Conservation (phyloP, 805 yeast species). For the Metschnikowia gelsemii region DNA sequence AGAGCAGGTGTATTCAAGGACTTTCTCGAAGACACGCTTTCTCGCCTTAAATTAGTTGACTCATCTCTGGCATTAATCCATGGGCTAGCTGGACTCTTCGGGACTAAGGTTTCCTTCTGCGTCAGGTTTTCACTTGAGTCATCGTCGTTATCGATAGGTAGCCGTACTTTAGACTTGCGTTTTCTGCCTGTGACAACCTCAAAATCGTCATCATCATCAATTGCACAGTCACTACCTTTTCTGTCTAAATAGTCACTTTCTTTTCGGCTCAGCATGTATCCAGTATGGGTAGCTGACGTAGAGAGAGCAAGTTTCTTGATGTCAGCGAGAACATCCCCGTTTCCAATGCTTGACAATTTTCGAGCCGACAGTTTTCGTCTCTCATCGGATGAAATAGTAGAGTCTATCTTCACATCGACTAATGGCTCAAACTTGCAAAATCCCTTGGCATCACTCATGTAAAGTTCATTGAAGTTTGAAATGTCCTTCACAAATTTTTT, state of each 20-base stretch:
- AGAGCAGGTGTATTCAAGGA: conserved; percentile 1
- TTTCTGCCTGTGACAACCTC: conserved; percentile 28
- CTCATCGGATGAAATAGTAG: conserved; percentile 12
- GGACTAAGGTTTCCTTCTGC: not conserved
- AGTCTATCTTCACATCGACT: conserved; percentile 31
- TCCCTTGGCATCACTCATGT: conserved; percentile 37
- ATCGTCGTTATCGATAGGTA: not conserved
- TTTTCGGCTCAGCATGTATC: not conserved
- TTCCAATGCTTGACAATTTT: conserved; percentile 25
- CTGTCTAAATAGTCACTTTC: not conserved
- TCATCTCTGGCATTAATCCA: not conserved
- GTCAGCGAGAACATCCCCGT: conserved; percentile 23
- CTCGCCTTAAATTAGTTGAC: not conserved
- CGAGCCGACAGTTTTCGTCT: conserved; percentile 25
- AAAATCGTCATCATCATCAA: conserved; percentile 27
- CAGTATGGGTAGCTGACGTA: not conserved
- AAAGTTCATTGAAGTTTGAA: conserved; percentile 28
- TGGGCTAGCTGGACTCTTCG: not conserved
- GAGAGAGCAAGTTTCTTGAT: conserved; percentile 27
- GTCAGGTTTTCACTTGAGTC: not conserved
- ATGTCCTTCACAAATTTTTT: conserved; percentile 24
- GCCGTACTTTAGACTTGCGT: conserved; percentile 17
- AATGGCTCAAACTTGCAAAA: conserved; percentile 35
- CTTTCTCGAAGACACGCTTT: not conserved
- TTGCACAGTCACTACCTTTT: conserved; percentile 18